Percentiles rank a stretch among this genome's conserved stretches.
Conservation (phyloP, 148 eudicot genomes). For the Agrostemma githago region DNA sequence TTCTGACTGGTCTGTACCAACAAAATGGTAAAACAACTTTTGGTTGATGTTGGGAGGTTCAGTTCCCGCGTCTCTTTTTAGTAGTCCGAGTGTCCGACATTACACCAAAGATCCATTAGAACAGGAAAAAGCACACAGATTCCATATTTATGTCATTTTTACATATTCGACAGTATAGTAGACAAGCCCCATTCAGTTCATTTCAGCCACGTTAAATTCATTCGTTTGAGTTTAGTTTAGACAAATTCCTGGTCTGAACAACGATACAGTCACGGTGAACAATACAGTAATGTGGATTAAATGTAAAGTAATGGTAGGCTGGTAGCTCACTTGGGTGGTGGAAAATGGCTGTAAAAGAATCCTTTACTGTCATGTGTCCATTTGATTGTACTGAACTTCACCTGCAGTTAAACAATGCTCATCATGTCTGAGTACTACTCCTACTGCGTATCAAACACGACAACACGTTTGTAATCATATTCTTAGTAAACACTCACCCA, state of each 20-base stretch:
- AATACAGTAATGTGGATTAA: constrained; percentile 1
- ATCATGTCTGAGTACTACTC: neutral
- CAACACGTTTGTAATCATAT: neutral
- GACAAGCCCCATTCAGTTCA: too few relatives aligned
- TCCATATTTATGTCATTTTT: neutral
- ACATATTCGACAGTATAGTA: too few relatives aligned
- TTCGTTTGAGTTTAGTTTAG: too few relatives aligned
- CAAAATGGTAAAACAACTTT: constrained; percentile 74
- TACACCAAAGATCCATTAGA: constrained; percentile 28
- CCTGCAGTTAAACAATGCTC: constrained; percentile 43
- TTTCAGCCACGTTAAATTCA: neutral
- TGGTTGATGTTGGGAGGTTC: constrained; percentile 77
- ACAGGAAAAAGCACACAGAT: neutral
- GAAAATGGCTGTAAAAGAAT: constrained; percentile 80
- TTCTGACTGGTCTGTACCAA: constrained; percentile 90
- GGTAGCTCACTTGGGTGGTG: constrained; percentile 69
- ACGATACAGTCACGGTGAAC: neutral
- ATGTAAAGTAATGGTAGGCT: neutral
- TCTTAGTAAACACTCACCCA: constrained; percentile 51
- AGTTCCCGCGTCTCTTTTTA: constrained; percentile 72
- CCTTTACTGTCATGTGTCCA: constrained; percentile 96
- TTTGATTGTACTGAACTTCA: constrained; percentile 71
- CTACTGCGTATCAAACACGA: neutral
- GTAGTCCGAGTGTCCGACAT: constrained; percentile 38
- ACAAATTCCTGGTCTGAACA: neutral